Evolutionary conservation across 306 rosid genomes (phyloP).

Genomic region (Quercus robur): DNA sequence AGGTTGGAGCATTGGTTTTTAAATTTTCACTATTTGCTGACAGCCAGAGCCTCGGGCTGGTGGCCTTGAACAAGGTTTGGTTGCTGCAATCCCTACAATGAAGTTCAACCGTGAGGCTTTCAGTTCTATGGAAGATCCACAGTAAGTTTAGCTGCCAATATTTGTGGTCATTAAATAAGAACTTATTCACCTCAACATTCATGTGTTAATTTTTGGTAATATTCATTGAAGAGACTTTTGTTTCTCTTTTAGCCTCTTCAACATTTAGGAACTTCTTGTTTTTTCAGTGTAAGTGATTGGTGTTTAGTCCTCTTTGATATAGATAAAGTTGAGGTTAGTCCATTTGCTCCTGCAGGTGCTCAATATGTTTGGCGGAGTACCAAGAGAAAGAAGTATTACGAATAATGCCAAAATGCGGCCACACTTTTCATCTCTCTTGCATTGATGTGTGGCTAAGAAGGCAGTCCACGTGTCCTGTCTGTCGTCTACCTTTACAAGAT

Average conservation of each 20-base stretch:
- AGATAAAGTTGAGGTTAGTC: neutral
- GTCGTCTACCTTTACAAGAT: conserved; percentile 74
- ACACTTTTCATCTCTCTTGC: conserved; percentile 86
- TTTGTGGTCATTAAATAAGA: conserved; percentile 1
- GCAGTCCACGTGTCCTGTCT: conserved; percentile 88
- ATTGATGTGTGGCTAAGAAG: conserved; percentile 87
- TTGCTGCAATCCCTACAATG: conserved; percentile 92
- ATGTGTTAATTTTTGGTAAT: neutral
- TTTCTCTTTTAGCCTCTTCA: neutral
- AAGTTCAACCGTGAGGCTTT: conserved; percentile 79
- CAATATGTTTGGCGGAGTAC: conserved; percentile 87
- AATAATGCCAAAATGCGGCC: conserved; percentile 93
- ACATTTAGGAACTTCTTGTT: neutral
- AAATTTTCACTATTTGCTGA: conserved; percentile 54
- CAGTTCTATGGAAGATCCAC: conserved; percentile 71
- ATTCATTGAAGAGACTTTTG: neutral
- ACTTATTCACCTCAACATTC: neutral
- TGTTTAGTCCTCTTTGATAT: neutral
- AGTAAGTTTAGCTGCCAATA: conserved; percentile 53
- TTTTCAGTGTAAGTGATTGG: neutral
- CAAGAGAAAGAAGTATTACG: conserved; percentile 80
- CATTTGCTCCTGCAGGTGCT: conserved; percentile 58
- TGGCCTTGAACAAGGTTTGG: conserved; percentile 68
- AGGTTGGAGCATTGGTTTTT: conserved; percentile 28
- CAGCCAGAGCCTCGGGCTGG: conserved; percentile 78